Evolutionary conservation across 768 basidiomycete genomes (phyloP), one percentile per base, ranked within the genome.

Genomic region (Russula griseocarnosa): DNA sequence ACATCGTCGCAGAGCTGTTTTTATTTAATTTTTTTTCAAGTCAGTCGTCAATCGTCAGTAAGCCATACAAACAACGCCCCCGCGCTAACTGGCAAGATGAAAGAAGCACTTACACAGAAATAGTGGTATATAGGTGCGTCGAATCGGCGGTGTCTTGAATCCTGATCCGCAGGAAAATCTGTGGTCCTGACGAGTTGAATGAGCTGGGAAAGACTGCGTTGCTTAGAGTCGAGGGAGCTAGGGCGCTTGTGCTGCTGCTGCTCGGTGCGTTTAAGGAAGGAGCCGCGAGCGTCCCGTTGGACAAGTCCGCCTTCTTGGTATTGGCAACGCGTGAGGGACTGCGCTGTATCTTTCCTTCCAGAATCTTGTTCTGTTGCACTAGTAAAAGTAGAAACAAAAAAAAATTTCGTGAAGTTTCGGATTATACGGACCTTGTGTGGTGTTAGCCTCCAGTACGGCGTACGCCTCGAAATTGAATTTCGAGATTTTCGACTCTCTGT

Each of bases 381-480:
- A 67, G 34, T 50, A 16, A 44, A 18, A n/a, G 40, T 20, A 16
- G 38, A 30, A 11, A n/a, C 20, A 69, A 60, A 26, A 13, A 10
- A 34, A 13, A 42, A 42, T 3, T 50, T 20, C 5, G 26, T 38
- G 11, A 51, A 8, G 36, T n/a, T 28, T 16, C 34, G 24, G 38
- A 56, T 54, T 28, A 4, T 16, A 71, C 81, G 18, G 70, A 92
- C 90, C 77, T 77, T 94, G 92, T 10, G 83, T 74, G 0, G 82
- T 70, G 14, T 83, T 84, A 0, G 92, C 91, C 62, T 90, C 89
- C 58, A 92, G 79, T 32, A 98, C 82, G 3, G 94, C 96, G 73
- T 92, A 98, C 16, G 91, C 91, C 51, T 88, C 88, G 50, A 93
- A 88, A 56, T 87, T 88, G 76, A 98, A 98, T 71, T 92, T 96